Evolutionary conservation across 164 flowering plant species (phyloP).

Genomic region (Piper longum): DNA sequence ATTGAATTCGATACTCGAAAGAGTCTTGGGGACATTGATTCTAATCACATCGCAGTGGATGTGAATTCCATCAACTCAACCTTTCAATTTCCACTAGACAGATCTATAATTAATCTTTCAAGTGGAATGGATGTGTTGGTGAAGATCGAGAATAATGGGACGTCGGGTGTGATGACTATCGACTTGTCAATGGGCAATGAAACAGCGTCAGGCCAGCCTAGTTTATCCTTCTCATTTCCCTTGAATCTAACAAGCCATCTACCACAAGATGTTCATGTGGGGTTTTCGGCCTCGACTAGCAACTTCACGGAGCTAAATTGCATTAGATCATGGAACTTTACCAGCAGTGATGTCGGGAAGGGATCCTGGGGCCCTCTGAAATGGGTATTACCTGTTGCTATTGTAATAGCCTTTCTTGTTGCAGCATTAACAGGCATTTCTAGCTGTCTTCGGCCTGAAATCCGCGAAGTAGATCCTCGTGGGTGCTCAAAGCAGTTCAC

Average conservation of each 20-base stretch:
- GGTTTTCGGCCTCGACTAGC: slow-evolving; percentile 50
- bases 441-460: background rate
- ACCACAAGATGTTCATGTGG: slow-evolving; percentile 26
- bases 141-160: slow-evolving; percentile 22
- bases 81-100: slow-evolving; percentile 10
- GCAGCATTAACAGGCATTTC: background rate
- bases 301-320: slow-evolving; percentile 25
- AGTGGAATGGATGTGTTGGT: slow-evolving; percentile 8
- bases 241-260: slow-evolving; percentile 28
- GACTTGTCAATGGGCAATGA: slow-evolving; percentile 9
- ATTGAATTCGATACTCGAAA: slow-evolving; percentile 20
- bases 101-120: slow-evolving; percentile 14
- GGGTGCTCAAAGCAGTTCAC: slow-evolving; percentile 19
- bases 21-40: slow-evolving; percentile 17
- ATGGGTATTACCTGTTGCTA: slow-evolving; percentile 17
- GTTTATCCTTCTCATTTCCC: slow-evolving; percentile 8
- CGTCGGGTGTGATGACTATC: slow-evolving; percentile 8
- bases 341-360: slow-evolving; percentile 8
- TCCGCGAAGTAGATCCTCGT: no score
- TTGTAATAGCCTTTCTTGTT: slow-evolving; percentile 8
- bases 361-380: background rate
- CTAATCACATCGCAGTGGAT: slow-evolving; percentile 42
- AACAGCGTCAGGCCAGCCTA: background rate
- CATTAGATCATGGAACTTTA: slow-evolving; percentile 32
- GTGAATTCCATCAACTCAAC: slow-evolving; percentile 26